Conservation (phyloP, 495 filamentous ascomycete genomes). For the Tuber umbilicatum region DNA sequence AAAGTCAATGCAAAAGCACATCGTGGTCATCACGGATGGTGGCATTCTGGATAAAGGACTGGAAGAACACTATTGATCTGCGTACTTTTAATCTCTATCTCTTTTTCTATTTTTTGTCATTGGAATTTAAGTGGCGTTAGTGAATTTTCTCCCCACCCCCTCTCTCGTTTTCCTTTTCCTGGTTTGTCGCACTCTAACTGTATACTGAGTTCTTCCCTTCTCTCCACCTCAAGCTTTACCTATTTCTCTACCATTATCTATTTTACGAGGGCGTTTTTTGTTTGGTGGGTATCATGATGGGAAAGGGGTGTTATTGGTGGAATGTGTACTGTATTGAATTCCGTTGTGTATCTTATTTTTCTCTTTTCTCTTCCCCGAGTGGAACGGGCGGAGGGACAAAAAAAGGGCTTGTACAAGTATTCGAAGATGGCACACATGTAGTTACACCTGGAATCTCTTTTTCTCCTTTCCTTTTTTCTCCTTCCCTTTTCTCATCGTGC, state of each 20-base stretch:
- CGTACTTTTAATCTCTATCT: neutral
- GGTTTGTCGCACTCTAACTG: neutral
- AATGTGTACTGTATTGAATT: conserved; percentile 3
- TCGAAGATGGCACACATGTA: conserved; percentile 10
- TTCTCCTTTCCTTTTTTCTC: neutral
- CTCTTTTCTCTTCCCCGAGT: neutral
- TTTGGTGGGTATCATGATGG: conserved; percentile 7
- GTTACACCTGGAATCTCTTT: conserved; percentile 6
- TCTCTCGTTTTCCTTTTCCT: conserved; percentile 6
- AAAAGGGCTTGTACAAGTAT: neutral
- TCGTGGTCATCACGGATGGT: conserved; percentile 37
- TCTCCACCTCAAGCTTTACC: neutral
- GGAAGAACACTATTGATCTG: conserved; percentile 32
- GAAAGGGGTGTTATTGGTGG: neutral
- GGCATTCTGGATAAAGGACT: conserved; percentile 40
- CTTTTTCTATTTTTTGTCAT: conserved; percentile 10
- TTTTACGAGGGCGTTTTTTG: neutral
- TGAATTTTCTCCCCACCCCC: conserved; percentile 3
- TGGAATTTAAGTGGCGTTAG: conserved; percentile 1
- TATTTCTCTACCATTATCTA: neutral
- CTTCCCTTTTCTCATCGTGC: too few relatives aligned
- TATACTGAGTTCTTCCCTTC: neutral
- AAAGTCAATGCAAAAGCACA: conserved; percentile 39
- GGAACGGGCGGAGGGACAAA: conserved; percentile 9
- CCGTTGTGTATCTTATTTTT: conserved; percentile 4